phyloP scores from a whole-genome alignment of 108 stramenopile species.

The Schizochytrium sp. region DNA sequence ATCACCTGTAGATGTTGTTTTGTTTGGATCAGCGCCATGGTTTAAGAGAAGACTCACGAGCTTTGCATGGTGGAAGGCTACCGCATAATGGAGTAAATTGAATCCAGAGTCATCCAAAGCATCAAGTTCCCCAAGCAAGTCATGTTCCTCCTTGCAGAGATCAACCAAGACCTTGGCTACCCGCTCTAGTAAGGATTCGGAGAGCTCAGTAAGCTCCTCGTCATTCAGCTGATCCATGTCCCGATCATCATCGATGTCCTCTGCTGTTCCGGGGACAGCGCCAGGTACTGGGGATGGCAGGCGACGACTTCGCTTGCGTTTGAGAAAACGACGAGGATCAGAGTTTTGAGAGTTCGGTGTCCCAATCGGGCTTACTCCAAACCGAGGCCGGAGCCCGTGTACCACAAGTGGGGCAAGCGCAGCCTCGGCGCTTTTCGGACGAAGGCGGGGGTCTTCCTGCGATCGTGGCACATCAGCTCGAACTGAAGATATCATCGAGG shows the following conservation, averaged over 20 bases:
- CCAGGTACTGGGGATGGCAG: slow-evolving; percentile 11
- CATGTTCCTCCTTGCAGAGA: background rate
- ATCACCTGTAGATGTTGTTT: background rate
- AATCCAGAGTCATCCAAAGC: slow-evolving; percentile 52
- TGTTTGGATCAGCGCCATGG: slow-evolving; percentile 55
- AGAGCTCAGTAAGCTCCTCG: slow-evolving; percentile 53
- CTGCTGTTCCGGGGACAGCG: background rate
- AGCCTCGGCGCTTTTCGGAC: too few relatives aligned
- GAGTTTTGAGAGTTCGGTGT: background rate
- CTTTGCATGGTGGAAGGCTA: slow-evolving; percentile 41
- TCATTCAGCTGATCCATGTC: slow-evolving; percentile 40
- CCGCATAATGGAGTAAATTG: slow-evolving; percentile 53
- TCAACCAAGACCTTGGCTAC: slow-evolving; percentile 47
- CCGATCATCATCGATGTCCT: slow-evolving; percentile 7
- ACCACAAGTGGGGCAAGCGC: too few relatives aligned
- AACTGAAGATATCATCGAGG: too few relatives aligned
- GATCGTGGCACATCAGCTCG: too few relatives aligned
- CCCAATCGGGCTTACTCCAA: background rate
- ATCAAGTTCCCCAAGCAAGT: slow-evolving; percentile 45
- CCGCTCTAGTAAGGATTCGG: background rate
- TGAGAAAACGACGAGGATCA: background rate
- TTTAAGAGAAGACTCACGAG: slow-evolving; percentile 20
- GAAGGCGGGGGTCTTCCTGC: too few relatives aligned
- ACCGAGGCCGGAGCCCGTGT: too few relatives aligned
- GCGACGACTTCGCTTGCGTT: slow-evolving; percentile 36